Base-by-base conservation (phyloP, 495 filamentous ascomycete species). In the Patellaria atrata region DNA sequence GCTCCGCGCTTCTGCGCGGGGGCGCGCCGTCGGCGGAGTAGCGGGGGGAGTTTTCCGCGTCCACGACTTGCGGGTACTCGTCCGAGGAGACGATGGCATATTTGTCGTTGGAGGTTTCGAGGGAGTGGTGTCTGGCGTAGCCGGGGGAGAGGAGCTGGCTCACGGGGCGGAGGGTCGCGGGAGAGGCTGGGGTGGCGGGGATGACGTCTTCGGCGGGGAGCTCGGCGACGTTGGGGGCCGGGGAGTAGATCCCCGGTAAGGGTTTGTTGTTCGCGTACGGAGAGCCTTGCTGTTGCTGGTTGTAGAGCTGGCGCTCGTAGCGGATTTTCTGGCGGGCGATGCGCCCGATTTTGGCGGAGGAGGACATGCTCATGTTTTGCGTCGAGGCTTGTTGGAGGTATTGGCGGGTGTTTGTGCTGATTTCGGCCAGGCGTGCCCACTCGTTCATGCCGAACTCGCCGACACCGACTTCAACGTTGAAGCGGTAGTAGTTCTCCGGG, bases 381-480 rank as follows among this genome's bases (percentile, higher is more conserved):
- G 89, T 77, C 9, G 78, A 75, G 10, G 65, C 61, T 42, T 75
- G 74, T 4, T 61, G 57, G n/a, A 96, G 68, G 52, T 96, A 97
- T 35, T 72, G 71, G 26, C 79, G 70, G 0, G 89, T 96, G 51
- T 76, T 82, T 22, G 83, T 94, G 58, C 78, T 85, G 56, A 97
- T 94, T 26, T 96, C 87, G 21, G 79, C 76, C 10, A 97, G 63
- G 3, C 89, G 73, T 51, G 82, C 73, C 87, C 89, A 97, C 51
- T 96, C 89, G 52, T 96, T 96, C 82, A 97, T 93, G 30, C 82
- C 87, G 52, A 94, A 94, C 50, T 97, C 91, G 26, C 89, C 89
- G 15, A 97, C 91, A 0, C 89, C 91, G 4, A 94, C 79, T 50
- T 96, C 87, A 16, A 94, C 89, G 41, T 97, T 97, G 17, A 94